Conservation (phyloP, 345 rosid species). For the Luvunga scandens region DNA sequence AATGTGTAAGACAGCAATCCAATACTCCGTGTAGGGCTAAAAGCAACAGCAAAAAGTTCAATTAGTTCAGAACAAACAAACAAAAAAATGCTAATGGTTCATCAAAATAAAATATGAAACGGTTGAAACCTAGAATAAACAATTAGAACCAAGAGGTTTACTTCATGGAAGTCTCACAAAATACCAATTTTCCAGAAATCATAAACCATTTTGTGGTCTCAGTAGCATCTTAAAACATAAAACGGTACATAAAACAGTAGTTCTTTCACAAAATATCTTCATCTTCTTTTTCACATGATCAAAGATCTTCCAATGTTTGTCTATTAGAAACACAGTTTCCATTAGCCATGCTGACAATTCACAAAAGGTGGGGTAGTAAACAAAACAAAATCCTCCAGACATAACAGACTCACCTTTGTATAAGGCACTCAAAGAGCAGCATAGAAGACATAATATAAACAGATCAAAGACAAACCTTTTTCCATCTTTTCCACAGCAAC, state of each 20-base stretch:
- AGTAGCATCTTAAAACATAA: background rate
- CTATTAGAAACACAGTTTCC: background rate
- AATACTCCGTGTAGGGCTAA: slow-evolving; percentile 81
- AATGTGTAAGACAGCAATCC: slow-evolving; percentile 91
- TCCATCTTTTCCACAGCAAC: slow-evolving; percentile 62
- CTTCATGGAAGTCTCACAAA: background rate
- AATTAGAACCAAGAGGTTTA: background rate
- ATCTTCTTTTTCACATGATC: background rate
- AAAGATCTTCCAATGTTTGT: background rate
- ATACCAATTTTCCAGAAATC: background rate
- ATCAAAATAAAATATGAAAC: background rate
- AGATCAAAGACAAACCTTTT: slow-evolving; percentile 45
- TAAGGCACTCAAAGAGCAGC: background rate
- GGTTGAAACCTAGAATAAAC: background rate
- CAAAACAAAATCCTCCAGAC: too few relatives aligned
- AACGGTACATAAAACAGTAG: background rate
- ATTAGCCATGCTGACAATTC: background rate
- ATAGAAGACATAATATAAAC: background rate
- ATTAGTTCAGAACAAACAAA: slow-evolving; percentile 6
- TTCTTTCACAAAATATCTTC: background rate
- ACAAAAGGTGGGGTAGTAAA: background rate
- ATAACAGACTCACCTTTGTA: background rate
- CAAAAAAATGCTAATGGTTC: background rate
- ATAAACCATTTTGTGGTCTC: background rate
- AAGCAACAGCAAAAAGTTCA: slow-evolving; percentile 30